phyloP scores from a whole-genome alignment of 208 protist genomes.

The Leptomonas pyrrhocoris region DNA sequence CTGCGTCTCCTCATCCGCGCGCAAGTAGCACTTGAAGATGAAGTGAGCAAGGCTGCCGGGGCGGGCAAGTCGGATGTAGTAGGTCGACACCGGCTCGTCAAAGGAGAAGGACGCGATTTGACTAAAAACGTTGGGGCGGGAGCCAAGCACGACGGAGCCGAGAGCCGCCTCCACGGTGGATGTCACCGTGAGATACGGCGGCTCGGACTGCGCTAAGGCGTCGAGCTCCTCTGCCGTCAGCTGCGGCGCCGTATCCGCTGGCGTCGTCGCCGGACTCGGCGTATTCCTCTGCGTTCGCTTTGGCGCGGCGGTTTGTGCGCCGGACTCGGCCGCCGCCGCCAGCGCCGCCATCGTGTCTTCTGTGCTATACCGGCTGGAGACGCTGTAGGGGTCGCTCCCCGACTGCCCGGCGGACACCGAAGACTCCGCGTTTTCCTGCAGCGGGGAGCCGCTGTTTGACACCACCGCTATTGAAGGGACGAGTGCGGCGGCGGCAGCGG shows the following conservation, averaged over 20 bases:
- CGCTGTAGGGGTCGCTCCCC: conserved; percentile 8
- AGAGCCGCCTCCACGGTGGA: conserved; percentile 72
- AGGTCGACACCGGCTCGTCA: conserved; percentile 40
- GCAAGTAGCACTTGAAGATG: conserved; percentile 67
- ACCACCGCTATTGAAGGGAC: background rate
- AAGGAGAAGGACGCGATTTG: conserved; percentile 39
- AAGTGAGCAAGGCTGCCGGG: conserved; percentile 64
- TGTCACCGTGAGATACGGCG: conserved; percentile 52
- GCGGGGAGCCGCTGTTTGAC: conserved; percentile 7
- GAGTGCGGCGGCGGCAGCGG: background rate
- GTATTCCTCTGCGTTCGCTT: conserved; percentile 3
- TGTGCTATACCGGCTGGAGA: conserved; percentile 7
- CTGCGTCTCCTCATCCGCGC: conserved; percentile 54
- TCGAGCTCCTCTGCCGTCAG: conserved; percentile 14
- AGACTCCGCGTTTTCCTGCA: conserved; percentile 3
- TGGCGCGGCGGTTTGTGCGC: conserved; percentile 21
- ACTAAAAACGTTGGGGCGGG: conserved; percentile 73
- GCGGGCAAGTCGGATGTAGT: conserved; percentile 64
- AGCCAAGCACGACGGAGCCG: conserved; percentile 49
- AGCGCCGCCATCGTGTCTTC: conserved; percentile 28
- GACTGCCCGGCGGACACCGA: background rate
- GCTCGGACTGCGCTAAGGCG: conserved; percentile 38
- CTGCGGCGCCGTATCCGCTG: conserved; percentile 8
- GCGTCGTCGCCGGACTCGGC: background rate
- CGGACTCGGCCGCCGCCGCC: conserved; percentile 27